A percentile compares a stretch with the other conserved stretches of the same genome.
phyloP scores from a whole-genome alignment of 2,329 filamentous ascomycete genomes.

The Colletotrichum sp. region DNA sequence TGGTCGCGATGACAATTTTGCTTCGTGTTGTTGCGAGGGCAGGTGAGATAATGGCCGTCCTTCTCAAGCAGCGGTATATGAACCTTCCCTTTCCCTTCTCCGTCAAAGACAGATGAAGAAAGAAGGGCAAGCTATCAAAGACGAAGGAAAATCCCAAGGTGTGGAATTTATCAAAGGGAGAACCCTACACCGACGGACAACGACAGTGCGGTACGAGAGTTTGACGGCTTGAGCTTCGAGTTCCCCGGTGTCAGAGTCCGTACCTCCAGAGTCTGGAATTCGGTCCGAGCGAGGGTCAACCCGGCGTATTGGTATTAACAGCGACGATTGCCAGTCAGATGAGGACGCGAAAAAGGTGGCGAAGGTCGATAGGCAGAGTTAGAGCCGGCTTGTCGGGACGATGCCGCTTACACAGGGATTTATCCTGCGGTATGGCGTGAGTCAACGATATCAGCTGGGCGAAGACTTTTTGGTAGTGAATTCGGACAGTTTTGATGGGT shows the following conservation, averaged over 20 bases:
- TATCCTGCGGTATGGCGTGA: background rate
- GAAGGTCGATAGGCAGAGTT: background rate
- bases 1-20: background rate
- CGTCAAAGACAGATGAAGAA: background rate
- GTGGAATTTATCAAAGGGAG: background rate
- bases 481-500: background rate
- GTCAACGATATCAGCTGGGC: background rate
- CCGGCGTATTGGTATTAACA: background rate
- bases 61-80: background rate
- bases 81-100: background rate
- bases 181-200: background rate
- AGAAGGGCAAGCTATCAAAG: background rate
- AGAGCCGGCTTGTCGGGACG: background rate
- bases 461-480: background rate
- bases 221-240: background rate
- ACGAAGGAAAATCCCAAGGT: too few relatives aligned
- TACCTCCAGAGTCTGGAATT: background rate
- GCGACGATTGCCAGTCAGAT: background rate
- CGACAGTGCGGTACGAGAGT: background rate
- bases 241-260: conserved; percentile 16
- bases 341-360: background rate
- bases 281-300: conserved; percentile 17
- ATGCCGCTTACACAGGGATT: background rate
- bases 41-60: background rate
- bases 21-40: background rate